Base-by-base conservation (phyloP, 2,329 filamentous ascomycete species). In the Colletotrichum zoysiae region DNA sequence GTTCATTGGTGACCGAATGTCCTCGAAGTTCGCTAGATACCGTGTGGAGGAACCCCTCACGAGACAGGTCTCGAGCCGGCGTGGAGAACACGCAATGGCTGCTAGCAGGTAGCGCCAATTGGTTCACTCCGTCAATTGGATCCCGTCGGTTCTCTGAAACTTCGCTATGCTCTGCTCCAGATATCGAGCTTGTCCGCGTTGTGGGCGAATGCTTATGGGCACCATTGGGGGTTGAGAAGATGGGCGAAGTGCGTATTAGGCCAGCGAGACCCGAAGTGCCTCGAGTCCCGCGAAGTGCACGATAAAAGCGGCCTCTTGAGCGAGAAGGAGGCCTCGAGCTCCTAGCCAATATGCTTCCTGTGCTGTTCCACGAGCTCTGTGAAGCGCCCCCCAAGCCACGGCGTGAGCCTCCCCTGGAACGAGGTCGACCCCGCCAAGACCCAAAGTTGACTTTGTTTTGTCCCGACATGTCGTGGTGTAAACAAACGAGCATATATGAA, bases 201-300 rank as follows among this genome's bases (percentile, higher is more conserved):
- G n/a, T 18, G 35, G 12, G 16, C 18, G 48, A 35, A 23, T 30
- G 50, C 11, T 20, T 26, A 46, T 35, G 60, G n/a, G 61, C 12
- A 20, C 26, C 23, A 6, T 26, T 3, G 20, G 66, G 61, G n/a
- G 20, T 69, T 16, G 61, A 44, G 44, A 69, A 69, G 42, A 65
- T 65, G 23, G 61, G 53, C 26, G 66, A 65, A 48, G 50, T 69
- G n/a, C 8, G 42, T 23, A 35, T 57, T 40, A 42, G 33, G 18
- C 42, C 60, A 14, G 40, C 23, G 20, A 58, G 40, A 65, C 60
- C 38, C 6, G 66, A 46, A 65, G 23, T 42, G 33, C 35, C 61
- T n/a, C n/a, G 61, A 18, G 38, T 42, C 12, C 48, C 48, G 35
- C 60, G 46, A 33, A 23, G 53, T 53, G 46, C 16, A 30, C n/a